These are phyloP conservation scores for Didymellaceae sp. DNA, from an alignment of 2,329 filamentous ascomycete genomes.

Conservation along the genomic window DNA sequence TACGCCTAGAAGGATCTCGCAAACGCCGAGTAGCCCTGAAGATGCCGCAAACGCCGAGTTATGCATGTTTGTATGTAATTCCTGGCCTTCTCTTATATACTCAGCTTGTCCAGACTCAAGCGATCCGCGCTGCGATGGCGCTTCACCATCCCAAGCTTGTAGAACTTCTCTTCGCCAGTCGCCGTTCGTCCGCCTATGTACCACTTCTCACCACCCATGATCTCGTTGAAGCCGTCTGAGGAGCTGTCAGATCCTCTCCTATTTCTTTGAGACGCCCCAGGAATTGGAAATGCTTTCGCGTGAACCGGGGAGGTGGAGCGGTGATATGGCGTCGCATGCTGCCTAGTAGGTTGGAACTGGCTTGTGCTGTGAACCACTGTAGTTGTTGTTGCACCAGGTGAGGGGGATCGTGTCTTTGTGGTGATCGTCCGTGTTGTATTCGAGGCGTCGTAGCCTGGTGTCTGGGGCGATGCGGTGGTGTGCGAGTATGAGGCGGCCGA, in stretches of 20 bases:
- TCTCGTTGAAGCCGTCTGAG: slow-evolving; percentile 77
- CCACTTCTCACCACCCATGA: slow-evolving; percentile 76
- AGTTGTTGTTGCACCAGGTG: slow-evolving; percentile 48
- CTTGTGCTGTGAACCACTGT: slow-evolving; percentile 49
- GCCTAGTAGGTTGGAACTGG: slow-evolving; percentile 51
- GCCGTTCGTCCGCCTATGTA: slow-evolving; percentile 81
- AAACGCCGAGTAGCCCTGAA: slow-evolving; percentile 17
- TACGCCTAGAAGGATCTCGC: slow-evolving; percentile 21
- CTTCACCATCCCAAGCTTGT: slow-evolving; percentile 78
- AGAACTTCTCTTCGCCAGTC: slow-evolving; percentile 79
- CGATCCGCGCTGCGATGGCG: slow-evolving; percentile 76
- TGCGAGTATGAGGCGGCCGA: slow-evolving; percentile 48
- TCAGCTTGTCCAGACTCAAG: slow-evolving; percentile 76
- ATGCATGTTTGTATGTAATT: slow-evolving; percentile 31
- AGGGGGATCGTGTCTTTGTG: slow-evolving; percentile 41
- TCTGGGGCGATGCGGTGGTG: slow-evolving; percentile 44
- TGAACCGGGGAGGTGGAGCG: slow-evolving; percentile 46
- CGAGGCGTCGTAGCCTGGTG: slow-evolving; percentile 47
- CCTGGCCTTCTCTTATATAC: slow-evolving; percentile 61
- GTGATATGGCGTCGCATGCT: slow-evolving; percentile 48
- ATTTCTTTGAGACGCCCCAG: slow-evolving; percentile 41
- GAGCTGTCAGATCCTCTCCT: slow-evolving; percentile 77
- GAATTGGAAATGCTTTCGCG: slow-evolving; percentile 46
- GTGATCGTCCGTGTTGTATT: slow-evolving; percentile 50
- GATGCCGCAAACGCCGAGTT: slow-evolving; percentile 34